Evolutionary conservation across 2,329 filamentous ascomycete genomes (phyloP), one percentile per base, ranked within the genome.

Genomic region (Drechslerella stenobrocha): DNA sequence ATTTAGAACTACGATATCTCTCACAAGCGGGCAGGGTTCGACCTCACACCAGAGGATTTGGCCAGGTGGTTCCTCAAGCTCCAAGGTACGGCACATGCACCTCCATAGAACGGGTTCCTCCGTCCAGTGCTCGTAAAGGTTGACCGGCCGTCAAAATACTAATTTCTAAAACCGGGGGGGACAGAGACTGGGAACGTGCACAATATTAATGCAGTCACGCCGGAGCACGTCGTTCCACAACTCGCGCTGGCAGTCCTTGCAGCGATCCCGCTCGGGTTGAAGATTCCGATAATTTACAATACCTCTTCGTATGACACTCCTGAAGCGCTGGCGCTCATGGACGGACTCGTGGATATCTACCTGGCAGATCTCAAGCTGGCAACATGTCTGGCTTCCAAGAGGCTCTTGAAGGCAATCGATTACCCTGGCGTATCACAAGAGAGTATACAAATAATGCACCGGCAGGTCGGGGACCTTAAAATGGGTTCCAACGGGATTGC

Each of bases 361-460:
- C 79, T 95, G n/a, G 87, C 89, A 0, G 89, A 95, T 74, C 93
- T 93, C 79, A 93, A 95, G 75, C 84, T 91, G 7, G 93, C 88
- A 88, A 82, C 82, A 24, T 76, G 80, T 1, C 78, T 76, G 20
- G 86, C 87, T 0, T 87, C 87, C 18, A 86, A 82, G 72, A 80
- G 88, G 8, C 77, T 93, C 26, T 80, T 93, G 32, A 95, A 95
- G 75, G 87, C 87, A 2, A 86, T 89, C 47, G 83, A 89, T 74
- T 93, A 92, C 75, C 82, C 86, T 0, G 78, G 81, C 7, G 83
- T 84, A 0, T 89, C 90, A 0, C 84, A 81, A 76, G 87, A 91
- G 76, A 90, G 87, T 73, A 84, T 93, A 75, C 85, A 83, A 73
- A 85, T 84, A 7, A 93, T 95, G 88, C 84, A 93, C 71, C 79